These are phyloP conservation scores for Psidium friedrichsthalianum DNA, from an alignment of 345 rosid species.

Conservation along the genomic window DNA sequence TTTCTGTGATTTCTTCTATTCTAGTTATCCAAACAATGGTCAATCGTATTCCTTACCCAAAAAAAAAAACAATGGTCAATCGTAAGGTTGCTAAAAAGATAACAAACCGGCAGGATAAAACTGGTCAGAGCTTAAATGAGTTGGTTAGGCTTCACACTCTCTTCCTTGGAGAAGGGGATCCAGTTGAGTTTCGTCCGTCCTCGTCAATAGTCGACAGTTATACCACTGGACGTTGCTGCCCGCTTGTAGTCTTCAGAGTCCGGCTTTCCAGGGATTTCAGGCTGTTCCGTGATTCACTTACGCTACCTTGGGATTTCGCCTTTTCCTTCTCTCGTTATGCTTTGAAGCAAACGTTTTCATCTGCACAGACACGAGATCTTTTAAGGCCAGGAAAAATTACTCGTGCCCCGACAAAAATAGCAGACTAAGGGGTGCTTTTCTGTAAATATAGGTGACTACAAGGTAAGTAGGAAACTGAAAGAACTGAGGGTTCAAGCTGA, in stretches of 20 bases:
- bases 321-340: conserved; percentile 16
- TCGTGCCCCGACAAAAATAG: not conserved
- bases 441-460: not conserved
- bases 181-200: not conserved
- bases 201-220: not conserved
- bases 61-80: too few relatives aligned
- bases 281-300: not conserved
- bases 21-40: not conserved
- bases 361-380: conserved; percentile 3
- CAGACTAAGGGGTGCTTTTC: not conserved
- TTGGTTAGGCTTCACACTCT: not conserved
- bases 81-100: not conserved
- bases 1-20: not conserved
- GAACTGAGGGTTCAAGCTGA: too few relatives aligned
- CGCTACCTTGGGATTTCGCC: not conserved
- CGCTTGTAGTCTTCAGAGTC: not conserved
- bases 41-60: too few relatives aligned
- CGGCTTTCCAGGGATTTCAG: not conserved
- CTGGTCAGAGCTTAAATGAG: not conserved
- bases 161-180: not conserved
- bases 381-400: not conserved
- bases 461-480: not conserved
- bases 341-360: conserved; percentile 22
- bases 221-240: not conserved
- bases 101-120: not conserved